Conservation (phyloP, 257 asterid genomes). For the Linaria vulgaris region DNA sequence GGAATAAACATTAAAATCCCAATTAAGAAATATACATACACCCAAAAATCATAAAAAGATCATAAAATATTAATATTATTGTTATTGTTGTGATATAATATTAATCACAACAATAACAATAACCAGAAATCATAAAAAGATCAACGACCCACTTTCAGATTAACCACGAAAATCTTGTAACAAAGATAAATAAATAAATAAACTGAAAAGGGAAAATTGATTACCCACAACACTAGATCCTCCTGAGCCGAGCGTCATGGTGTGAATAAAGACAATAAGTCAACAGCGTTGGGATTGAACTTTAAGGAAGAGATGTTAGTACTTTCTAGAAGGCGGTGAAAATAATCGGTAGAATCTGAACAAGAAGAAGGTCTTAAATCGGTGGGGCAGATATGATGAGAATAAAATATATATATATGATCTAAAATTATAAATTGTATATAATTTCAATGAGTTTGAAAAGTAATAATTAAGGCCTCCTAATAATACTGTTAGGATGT, state of each 20-base stretch:
- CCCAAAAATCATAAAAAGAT: too few species aligned
- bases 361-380: conserved; percentile 1
- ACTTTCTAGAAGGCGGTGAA: conserved; percentile 1
- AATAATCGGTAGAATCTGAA: conserved; percentile 20
- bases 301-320: conserved; percentile 30
- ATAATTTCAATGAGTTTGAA: too few species aligned
- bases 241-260: conserved; percentile 80
- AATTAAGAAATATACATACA: too few species aligned
- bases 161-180: conserved; percentile 11
- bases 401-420: too few species aligned
- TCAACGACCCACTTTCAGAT: conserved; percentile 16
- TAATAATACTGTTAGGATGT: too few species aligned
- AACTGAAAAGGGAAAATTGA: conserved; percentile 6
- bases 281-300: conserved; percentile 29
- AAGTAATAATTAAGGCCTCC: too few species aligned
- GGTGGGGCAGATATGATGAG: too few species aligned
- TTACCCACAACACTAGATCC: conserved; percentile 88
- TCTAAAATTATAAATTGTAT: too few species aligned
- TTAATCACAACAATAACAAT: conserved; percentile 3
- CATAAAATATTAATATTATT: too few species aligned
- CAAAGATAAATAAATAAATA: neutral
- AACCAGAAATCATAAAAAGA: conserved; percentile 9
- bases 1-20: too few species aligned
- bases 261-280: conserved; percentile 1
- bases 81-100: too few species aligned